Evolutionary conservation across 257 asterid genomes (phyloP).

Genomic region (Avicennia marina): DNA sequence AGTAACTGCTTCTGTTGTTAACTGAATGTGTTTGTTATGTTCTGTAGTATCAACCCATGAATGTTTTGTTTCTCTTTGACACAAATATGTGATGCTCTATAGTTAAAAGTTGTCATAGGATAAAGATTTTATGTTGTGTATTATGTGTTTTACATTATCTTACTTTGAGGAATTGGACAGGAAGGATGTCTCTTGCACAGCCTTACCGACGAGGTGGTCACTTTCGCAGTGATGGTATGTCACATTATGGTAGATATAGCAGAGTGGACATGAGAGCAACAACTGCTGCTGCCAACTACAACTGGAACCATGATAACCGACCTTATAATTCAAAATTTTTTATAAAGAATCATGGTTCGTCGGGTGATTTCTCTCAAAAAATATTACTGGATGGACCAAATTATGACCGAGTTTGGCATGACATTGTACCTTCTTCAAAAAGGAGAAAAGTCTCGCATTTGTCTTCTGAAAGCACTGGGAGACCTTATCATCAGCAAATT

Average conservation of each 20-base stretch:
- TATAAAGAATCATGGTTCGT: conserved; percentile 24
- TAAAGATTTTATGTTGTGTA: not conserved
- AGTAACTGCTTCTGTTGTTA: no score
- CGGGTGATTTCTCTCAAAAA: conserved; percentile 27
- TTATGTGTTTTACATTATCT: not conserved
- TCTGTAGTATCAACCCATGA: no score
- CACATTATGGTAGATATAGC: conserved; percentile 41
- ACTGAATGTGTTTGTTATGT: no score
- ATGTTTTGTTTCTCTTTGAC: no score
- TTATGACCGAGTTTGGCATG: conserved; percentile 35
- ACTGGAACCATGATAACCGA: conserved; percentile 25
- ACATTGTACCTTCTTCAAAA: conserved; percentile 46
- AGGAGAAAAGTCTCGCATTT: conserved; percentile 63
- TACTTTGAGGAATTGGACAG: conserved; percentile 29
- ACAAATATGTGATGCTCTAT: no score
- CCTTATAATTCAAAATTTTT: conserved; percentile 21
- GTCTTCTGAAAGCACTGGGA: conserved; percentile 38
- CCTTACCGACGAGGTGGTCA: conserved; percentile 46
- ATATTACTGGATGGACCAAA: conserved; percentile 30
- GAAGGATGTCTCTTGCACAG: conserved; percentile 61
- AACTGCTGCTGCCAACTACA: conserved; percentile 25
- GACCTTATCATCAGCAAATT: conserved; percentile 41
- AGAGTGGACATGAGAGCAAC: conserved; percentile 26
- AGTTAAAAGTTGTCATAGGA: not conserved
- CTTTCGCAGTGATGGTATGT: conserved; percentile 36